Base-by-base conservation (phyloP, 2,329 filamentous ascomycete genomes). In the Cercospora janseana region DNA sequence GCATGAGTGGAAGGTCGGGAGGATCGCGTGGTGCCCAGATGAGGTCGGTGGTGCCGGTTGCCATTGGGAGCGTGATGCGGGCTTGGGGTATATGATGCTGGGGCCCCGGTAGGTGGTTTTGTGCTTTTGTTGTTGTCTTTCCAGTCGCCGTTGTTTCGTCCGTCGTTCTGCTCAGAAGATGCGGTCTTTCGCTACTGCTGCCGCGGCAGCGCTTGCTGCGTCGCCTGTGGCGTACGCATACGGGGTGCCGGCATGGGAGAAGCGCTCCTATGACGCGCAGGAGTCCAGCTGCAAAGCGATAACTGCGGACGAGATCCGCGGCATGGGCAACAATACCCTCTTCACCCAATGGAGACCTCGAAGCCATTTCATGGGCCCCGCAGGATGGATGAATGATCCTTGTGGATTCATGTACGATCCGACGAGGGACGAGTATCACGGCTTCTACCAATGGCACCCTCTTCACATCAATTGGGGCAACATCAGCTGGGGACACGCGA, bases 391-490 rank as follows among this genome's bases (percentile, higher is more conserved):
- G 69, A 75, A 76, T 49, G 72, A 79, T 55, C 75, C 76, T 10
- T 77, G 76, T 56, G 76, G 67, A 21, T 72, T 74, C 55, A 72
- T 74, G 65, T 79, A 76, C 56, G 75, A 77, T 61, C 74, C 73
- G 10, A 66, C 62, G 3, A 67, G 70, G 26, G 71, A 74, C 23
- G 63, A 63, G 2, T 81, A 80, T 51, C 77, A 80, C 55, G 58
- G 79, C 6, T 75, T 75, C 58, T 80, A 77, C 60, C 77, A 81
- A 61, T 79, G 70, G 67, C 69, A 75, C 57, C 72, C 72, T 1
- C 63, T 75, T 40, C 72, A 75, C 51, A 68, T 74, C 56, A 72
- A 71, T 52, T 74, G 72, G 71, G 72, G 73, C 57, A 75, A 75
- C 53, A 74, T 74, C 29, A 69, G 66, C 13, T 77, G 73, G 75